Evolutionary conservation across 352 stramenopile genomes (phyloP).

Genomic region (Globisporangium solare): DNA sequence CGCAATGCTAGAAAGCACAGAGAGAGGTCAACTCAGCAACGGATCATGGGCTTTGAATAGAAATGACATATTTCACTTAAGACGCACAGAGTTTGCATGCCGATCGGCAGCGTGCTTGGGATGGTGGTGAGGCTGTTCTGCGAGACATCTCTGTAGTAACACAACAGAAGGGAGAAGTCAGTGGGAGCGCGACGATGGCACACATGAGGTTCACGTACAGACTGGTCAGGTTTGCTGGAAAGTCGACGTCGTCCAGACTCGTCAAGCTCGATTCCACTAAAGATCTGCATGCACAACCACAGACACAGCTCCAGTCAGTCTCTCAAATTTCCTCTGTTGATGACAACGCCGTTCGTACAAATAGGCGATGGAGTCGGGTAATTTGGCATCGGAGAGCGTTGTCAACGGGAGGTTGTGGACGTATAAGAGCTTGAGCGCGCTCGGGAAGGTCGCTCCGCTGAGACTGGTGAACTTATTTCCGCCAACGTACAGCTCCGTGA

Average conservation of each 20-base stretch:
- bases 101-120: conserved; percentile 23
- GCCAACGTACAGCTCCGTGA: conserved; percentile 56
- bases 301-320: neutral
- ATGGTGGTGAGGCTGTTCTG: conserved; percentile 37
- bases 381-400: conserved; percentile 31
- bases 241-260: conserved; percentile 30
- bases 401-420: conserved; percentile 54
- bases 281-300: conserved; percentile 16
- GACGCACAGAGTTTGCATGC: conserved; percentile 31
- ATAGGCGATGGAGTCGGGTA: conserved; percentile 39
- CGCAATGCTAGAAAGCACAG: conserved; percentile 17
- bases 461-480: conserved; percentile 70
- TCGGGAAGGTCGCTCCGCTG: conserved; percentile 31
- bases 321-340: too few relatives aligned
- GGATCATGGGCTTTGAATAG: neutral
- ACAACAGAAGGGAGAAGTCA: neutral
- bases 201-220: conserved; percentile 28
- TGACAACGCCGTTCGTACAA: conserved; percentile 17
- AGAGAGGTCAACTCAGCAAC: conserved; percentile 2
- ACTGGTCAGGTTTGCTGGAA: conserved; percentile 44
- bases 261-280: conserved; percentile 40
- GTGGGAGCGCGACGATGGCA: neutral
- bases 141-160: conserved; percentile 34
- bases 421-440: conserved; percentile 56
- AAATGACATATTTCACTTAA: neutral